Conservation (phyloP, 2,329 filamentous ascomycete species). For the Metarhizium anisopliae region DNA sequence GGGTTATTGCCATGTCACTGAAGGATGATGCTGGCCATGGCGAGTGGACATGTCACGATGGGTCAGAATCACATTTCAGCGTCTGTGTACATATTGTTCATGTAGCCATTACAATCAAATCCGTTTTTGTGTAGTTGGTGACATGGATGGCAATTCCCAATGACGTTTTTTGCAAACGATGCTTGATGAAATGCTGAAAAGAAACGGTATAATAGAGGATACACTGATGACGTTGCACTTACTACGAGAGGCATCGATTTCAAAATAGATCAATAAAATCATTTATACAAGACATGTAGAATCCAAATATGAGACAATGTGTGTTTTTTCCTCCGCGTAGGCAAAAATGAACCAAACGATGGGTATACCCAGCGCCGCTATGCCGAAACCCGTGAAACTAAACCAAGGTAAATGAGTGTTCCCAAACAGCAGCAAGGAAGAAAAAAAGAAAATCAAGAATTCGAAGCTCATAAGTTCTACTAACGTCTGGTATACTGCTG, state of each 20-base stretch:
- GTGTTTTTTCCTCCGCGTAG: neutral
- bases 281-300: too few species aligned
- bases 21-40: neutral
- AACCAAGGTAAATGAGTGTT: neutral
- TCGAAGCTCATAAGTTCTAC: neutral
- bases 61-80: too few species aligned
- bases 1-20: neutral
- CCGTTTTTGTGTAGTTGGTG: too few species aligned
- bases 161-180: too few species aligned
- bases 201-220: too few species aligned
- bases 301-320: too few species aligned
- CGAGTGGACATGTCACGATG: neutral
- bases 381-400: neutral
- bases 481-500: neutral
- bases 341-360: neutral
- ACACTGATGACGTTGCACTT: too few species aligned
- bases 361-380: neutral
- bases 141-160: too few species aligned
- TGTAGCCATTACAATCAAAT: too few species aligned
- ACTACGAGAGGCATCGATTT: too few species aligned
- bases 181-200: too few species aligned
- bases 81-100: too few species aligned
- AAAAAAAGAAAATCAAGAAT: neutral
- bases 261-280: neutral
- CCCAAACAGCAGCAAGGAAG: neutral